A percentile compares a stretch with the other conserved stretches of the same genome.
Evolutionary conservation across 768 basidiomycete genomes (phyloP).

Genomic region (Bullera alba): DNA sequence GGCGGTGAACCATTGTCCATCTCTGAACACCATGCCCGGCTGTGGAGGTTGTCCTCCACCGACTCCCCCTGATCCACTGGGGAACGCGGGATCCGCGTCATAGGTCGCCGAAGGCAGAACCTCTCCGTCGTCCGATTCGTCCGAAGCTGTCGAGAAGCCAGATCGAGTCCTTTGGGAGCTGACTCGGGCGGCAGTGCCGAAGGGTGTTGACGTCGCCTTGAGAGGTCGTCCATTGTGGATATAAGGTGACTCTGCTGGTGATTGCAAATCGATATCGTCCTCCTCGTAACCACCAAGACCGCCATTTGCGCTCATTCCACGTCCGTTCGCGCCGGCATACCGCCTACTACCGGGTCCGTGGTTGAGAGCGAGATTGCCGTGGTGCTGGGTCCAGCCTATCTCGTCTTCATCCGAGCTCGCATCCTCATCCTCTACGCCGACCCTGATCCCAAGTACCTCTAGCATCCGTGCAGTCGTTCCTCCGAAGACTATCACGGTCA

Average conservation of each 20-base stretch:
- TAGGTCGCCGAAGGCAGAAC: conserved; percentile 27
- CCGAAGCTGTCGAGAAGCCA: conserved; percentile 34
- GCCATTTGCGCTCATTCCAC: too few species aligned
- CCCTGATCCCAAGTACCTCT: conserved; percentile 89
- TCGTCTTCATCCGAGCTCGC: conserved; percentile 53
- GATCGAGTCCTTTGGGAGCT: conserved; percentile 11
- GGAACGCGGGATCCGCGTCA: conserved; percentile 1
- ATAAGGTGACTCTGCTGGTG: conserved; percentile 35
- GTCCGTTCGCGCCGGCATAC: conserved; percentile 31
- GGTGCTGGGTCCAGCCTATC: conserved; percentile 39
- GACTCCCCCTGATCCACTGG: conserved; percentile 4
- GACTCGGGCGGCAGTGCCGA: too few species aligned
- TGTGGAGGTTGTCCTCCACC: conserved; percentile 4
- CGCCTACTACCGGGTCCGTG: conserved; percentile 38
- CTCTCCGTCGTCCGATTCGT: conserved; percentile 38
- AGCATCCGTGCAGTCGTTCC: conserved; percentile 97
- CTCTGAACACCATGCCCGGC: conserved; percentile 49
- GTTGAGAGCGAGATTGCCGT: conserved; percentile 30
- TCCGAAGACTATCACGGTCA: conserved; percentile 89
- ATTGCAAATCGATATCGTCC: conserved; percentile 30
- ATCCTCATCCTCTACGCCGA: conserved; percentile 88
- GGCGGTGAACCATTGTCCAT: conserved; percentile 92
- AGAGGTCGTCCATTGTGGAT: background rate
- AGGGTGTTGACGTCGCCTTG: too few species aligned
- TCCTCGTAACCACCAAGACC: conserved; percentile 15